Conservation (phyloP, 2,329 filamentous ascomycete genomes). For the Colletotrichum phormii region DNA sequence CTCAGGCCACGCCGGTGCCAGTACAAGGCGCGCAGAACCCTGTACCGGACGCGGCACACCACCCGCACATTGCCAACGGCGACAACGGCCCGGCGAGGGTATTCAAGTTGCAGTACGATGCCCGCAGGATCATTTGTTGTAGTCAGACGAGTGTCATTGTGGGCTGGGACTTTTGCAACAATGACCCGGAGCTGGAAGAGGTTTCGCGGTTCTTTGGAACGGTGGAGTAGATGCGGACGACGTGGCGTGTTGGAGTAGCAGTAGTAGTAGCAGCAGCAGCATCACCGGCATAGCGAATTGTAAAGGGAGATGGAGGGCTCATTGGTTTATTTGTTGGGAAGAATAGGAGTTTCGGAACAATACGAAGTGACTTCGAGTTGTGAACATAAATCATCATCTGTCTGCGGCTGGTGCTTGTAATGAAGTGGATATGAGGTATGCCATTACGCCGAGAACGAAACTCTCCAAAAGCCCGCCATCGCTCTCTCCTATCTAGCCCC, state of each 20-base stretch:
- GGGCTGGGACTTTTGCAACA: conserved; percentile 97
- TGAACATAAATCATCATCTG: neutral
- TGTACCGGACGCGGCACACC: conserved; percentile 45
- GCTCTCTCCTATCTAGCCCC: neutral
- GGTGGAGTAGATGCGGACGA: conserved; percentile 56
- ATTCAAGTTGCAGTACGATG: conserved; percentile 98
- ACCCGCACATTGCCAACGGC: conserved; percentile 58
- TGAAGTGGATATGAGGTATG: neutral
- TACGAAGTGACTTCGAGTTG: conserved; percentile 10
- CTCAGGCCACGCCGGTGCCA: conserved; percentile 32
- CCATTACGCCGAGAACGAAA: neutral
- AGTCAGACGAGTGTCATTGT: conserved; percentile 93
- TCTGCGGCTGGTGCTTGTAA: neutral
- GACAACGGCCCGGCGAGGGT: conserved; percentile 72
- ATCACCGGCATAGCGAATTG: conserved; percentile 33
- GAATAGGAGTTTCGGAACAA: conserved; percentile 5
- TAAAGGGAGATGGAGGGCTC: neutral
- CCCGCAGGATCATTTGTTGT: conserved; percentile 92
- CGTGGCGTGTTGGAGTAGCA: neutral
- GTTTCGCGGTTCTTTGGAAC: conserved; percentile 82
- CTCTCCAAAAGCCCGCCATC: neutral
- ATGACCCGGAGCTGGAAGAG: conserved; percentile 82
- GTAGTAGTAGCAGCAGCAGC: conserved; percentile 2
- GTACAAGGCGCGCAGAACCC: conserved; percentile 27
- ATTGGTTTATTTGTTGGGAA: neutral